Base-by-base conservation (phyloP, 176 grass and related monocot species). In the Triticum dicoccoides region DNA sequence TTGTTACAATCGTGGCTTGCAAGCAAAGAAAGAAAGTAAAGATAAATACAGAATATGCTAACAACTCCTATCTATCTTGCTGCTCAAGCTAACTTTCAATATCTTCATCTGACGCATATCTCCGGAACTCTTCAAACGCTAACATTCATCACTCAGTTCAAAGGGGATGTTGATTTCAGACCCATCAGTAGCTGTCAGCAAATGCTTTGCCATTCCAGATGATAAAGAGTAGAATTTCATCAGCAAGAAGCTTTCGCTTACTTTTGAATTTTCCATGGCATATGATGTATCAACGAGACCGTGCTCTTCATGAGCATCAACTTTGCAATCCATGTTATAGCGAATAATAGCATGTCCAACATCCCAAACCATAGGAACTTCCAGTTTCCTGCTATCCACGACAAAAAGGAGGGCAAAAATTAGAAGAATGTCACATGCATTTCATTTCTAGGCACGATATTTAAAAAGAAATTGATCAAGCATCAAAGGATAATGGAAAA, bases 191-290 rank as follows among this genome's bases (percentile, higher is more conserved):
- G 92, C 92, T 68, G 86, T 95, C 15, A 97, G 87, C 84, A 95
- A 91, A 86, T 97, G 90, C 44, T 88, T 91, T 77, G 78, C 84
- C 45, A 95, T 65, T 35, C 92, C 90, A 29, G 92, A 91, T 45
- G 95, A 97, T 81, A 97, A 49, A 17, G 89, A 90, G 82, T 94
- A 97, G 78, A 97, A 97, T 49, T 92, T 97, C 95, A 97, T 93
- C 30, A 97, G 79, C 47, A 97, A 76, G 69, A 95, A 88, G 71
- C 95, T 97, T 56, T 97, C 92, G 15, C 64, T 93, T 68, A 97
- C 95, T 92, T 91, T 92, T 34, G 92, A 91, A 63, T 94, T 87
- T 52, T 97, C 95, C 73, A 92, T 65, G 12, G 70, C 63, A 34
- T 62, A 54, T 47, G 84, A 76, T 68, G 70, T 42, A 33, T 86